Evolutionary conservation across 352 stramenopile species (phyloP).

Genomic region (Phytophthora pini): DNA sequence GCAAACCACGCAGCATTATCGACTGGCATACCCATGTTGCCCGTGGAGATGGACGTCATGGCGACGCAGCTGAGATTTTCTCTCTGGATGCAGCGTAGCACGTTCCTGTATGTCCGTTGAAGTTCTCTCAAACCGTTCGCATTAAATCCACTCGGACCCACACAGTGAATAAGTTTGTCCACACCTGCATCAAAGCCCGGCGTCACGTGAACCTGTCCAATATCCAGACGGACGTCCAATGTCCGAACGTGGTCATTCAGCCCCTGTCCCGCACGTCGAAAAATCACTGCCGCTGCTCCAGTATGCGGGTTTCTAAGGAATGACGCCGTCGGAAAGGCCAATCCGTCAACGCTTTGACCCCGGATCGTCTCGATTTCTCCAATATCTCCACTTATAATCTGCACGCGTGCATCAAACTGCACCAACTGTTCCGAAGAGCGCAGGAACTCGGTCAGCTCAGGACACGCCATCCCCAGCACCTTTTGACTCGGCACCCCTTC

Average conservation of each 20-base stretch:
- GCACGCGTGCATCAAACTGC: constrained; percentile 44
- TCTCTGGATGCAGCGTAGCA: constrained; percentile 42
- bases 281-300: constrained; percentile 39
- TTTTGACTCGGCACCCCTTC: constrained; percentile 26
- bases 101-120: constrained; percentile 43
- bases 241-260: constrained; percentile 33
- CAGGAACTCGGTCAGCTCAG: constrained; percentile 38
- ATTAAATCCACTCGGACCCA: constrained; percentile 51
- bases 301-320: constrained; percentile 36
- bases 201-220: constrained; percentile 47
- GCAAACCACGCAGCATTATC: constrained; percentile 45
- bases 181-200: constrained; percentile 62
- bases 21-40: constrained; percentile 55
- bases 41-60: constrained; percentile 72
- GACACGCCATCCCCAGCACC: constrained; percentile 36
- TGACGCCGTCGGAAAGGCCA: constrained; percentile 41
- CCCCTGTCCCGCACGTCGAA: constrained; percentile 31
- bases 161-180: constrained; percentile 63
- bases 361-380: constrained; percentile 37
- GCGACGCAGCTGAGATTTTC: constrained; percentile 60
- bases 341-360: constrained; percentile 33
- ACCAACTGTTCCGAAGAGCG: constrained; percentile 39
- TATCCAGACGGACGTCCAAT: constrained; percentile 21
- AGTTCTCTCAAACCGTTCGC: constrained; percentile 29
- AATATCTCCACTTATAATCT: constrained; percentile 54